These are phyloP conservation scores for Pythium angustatum DNA, from an alignment of 352 stramenopile species.

Conservation along the genomic window DNA sequence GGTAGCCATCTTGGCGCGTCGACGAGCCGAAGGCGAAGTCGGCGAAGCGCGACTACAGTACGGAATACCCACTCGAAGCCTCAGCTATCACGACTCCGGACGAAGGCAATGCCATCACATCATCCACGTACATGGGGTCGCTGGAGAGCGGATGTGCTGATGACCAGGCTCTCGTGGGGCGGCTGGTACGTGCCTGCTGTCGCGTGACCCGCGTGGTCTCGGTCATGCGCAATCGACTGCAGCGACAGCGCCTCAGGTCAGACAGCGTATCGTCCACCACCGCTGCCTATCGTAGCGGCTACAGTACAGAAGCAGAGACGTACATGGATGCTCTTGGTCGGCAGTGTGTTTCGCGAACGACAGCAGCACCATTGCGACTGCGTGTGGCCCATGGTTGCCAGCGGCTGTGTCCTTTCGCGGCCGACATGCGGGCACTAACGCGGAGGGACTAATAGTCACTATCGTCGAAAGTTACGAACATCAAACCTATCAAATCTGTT, in stretches of 20 bases:
- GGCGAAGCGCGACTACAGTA: constrained; percentile 17
- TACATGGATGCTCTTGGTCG: neutral
- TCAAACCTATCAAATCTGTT: neutral
- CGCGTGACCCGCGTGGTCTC: neutral
- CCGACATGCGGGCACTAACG: neutral
- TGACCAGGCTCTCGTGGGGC: constrained; percentile 21
- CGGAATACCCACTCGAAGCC: neutral
- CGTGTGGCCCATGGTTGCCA: constrained; percentile 6
- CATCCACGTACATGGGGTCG: constrained; percentile 15
- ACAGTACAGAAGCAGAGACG: too few species aligned
- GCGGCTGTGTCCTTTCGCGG: neutral
- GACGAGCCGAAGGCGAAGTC: constrained; percentile 22
- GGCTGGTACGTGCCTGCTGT: constrained; percentile 15
- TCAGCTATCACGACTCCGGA: neutral
- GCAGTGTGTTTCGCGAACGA: neutral
- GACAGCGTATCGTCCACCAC: neutral
- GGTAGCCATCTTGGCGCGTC: constrained; percentile 40
- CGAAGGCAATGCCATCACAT: neutral
- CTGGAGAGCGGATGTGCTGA: constrained; percentile 19
- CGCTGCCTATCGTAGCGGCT: too few species aligned
- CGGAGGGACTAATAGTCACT: constrained; percentile 1
- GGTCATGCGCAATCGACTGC: too few species aligned
- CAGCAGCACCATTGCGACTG: constrained; percentile 23
- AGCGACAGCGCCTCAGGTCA: too few species aligned
- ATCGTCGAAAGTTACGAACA: constrained; percentile 11